Evolutionary conservation across 495 filamentous ascomycete species (phyloP).

Genomic region (Aspergillus baeticus): DNA sequence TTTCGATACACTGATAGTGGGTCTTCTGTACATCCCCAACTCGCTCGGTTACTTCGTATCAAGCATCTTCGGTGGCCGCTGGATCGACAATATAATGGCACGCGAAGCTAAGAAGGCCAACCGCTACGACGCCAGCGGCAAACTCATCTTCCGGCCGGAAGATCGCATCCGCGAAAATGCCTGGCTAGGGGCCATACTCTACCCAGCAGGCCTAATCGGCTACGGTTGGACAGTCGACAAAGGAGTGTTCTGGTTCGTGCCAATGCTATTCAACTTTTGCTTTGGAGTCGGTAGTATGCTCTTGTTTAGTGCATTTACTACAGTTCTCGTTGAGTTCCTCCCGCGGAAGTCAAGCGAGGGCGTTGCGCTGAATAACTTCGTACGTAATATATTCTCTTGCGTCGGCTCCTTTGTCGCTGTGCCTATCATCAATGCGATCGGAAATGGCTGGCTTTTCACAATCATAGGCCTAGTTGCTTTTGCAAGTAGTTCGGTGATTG

Average conservation of each 20-base stretch:
- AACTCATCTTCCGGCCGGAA: slow-evolving; percentile 73
- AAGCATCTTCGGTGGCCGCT: slow-evolving; percentile 73
- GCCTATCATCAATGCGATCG: slow-evolving; percentile 77
- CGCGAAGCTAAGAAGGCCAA: slow-evolving; percentile 71
- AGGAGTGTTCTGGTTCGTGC: slow-evolving; percentile 58
- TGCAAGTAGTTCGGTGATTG: slow-evolving; percentile 54
- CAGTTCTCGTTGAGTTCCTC: slow-evolving; percentile 91
- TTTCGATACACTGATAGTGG: slow-evolving; percentile 69
- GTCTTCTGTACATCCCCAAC: slow-evolving; percentile 79
- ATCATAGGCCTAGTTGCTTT: slow-evolving; percentile 67
- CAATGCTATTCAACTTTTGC: slow-evolving; percentile 80
- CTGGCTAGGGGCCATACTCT: slow-evolving; percentile 74
- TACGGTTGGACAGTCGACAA: slow-evolving; percentile 66
- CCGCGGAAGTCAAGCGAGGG: slow-evolving; percentile 69
- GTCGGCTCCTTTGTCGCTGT: slow-evolving; percentile 72
- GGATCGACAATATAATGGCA: slow-evolving; percentile 90
- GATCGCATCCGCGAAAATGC: slow-evolving; percentile 91
- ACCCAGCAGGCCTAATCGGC: slow-evolving; percentile 65
- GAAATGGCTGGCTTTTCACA: slow-evolving; percentile 88
- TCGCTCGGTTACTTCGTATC: slow-evolving; percentile 76
- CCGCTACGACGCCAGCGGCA: slow-evolving; percentile 67
- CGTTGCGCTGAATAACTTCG: slow-evolving; percentile 74
- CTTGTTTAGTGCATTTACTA: slow-evolving; percentile 75
- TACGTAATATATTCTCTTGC: slow-evolving; percentile 83
- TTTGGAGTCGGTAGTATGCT: slow-evolving; percentile 90